phyloP scores from a whole-genome alignment of 2,329 filamentous ascomycete species.

The Ascochyta lentis region DNA sequence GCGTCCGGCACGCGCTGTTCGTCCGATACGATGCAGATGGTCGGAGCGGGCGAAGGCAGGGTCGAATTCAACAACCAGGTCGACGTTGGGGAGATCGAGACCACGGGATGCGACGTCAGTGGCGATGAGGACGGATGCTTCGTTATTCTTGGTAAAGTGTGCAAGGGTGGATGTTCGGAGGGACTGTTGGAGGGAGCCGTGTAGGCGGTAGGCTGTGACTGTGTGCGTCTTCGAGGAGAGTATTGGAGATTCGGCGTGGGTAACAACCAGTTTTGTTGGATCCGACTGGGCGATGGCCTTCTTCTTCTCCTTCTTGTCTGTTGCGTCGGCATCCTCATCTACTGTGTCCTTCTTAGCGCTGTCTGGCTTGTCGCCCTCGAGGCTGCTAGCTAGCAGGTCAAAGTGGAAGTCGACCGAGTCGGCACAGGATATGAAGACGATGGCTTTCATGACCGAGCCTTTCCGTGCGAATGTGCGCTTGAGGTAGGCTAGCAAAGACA shows the following conservation, averaged over 20 bases:
- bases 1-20: slow-evolving; percentile 90
- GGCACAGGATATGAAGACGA: slow-evolving; percentile 95
- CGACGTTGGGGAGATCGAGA: slow-evolving; percentile 92
- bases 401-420: slow-evolving; percentile 98
- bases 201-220: slow-evolving; percentile 83
- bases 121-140: slow-evolving; percentile 84
- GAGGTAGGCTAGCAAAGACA: slow-evolving; percentile 82
- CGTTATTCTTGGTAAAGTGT: slow-evolving; percentile 75
- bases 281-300: slow-evolving; percentile 50
- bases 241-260: slow-evolving; percentile 72
- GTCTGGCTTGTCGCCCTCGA: slow-evolving; percentile 36
- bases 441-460: slow-evolving; percentile 94
- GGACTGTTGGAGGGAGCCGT: slow-evolving; percentile 88
- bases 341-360: slow-evolving; percentile 34
- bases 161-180: slow-evolving; percentile 85
- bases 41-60: slow-evolving; percentile 92
- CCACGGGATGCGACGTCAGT: slow-evolving; percentile 96
- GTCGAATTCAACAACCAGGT: slow-evolving; percentile 95
- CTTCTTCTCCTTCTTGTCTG: slow-evolving; percentile 30
- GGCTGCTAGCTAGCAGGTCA: slow-evolving; percentile 69
- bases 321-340: slow-evolving; percentile 26
- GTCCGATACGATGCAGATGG: slow-evolving; percentile 91
- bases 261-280: slow-evolving; percentile 55
- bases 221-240: slow-evolving; percentile 78
- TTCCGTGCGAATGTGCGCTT: slow-evolving; percentile 87